Conservation (phyloP, 768 basidiomycete genomes). For the Galerina marginata region DNA sequence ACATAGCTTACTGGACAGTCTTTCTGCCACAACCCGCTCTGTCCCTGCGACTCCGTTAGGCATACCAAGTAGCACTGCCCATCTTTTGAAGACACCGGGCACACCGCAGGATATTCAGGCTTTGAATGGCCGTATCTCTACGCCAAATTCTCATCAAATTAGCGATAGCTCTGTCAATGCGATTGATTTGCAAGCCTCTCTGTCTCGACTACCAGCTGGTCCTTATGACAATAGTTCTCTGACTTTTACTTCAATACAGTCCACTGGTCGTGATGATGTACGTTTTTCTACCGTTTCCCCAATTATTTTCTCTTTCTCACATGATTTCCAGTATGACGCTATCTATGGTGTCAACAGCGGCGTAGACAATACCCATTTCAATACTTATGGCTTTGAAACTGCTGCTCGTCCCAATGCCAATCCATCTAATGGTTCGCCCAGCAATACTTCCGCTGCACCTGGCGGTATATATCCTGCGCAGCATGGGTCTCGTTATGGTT, state of each 20-base stretch:
- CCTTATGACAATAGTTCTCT: conserved; percentile 63
- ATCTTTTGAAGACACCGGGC: conserved; percentile 69
- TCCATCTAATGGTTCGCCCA: conserved; percentile 27
- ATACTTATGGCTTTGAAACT: conserved; percentile 61
- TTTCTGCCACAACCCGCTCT: conserved; percentile 71
- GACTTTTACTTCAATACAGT: conserved; percentile 58
- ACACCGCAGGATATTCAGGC: conserved; percentile 68
- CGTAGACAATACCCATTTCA: conserved; percentile 59
- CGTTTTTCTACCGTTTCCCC: conserved; percentile 15
- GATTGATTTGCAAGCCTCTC: conserved; percentile 69
- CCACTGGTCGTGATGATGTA: conserved; percentile 64
- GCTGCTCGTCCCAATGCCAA: conserved; percentile 42
- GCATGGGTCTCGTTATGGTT: conserved; percentile 76
- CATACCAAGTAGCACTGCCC: conserved; percentile 51
- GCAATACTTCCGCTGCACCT: conserved; percentile 56
- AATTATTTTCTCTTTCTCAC: conserved; percentile 19
- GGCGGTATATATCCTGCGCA: conserved; percentile 77
- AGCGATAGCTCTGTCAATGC: conserved; percentile 56
- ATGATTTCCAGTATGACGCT: conserved; percentile 59
- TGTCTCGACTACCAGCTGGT: conserved; percentile 67
- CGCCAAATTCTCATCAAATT: conserved; percentile 51
- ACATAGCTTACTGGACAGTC: conserved; percentile 62
- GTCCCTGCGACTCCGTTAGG: conserved; percentile 84
- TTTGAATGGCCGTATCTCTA: conserved; percentile 66
- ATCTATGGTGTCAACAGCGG: conserved; percentile 55